Evolutionary conservation across 1,284 basidiomycete genomes (phyloP).

Genomic region (Uromyces viciae-fabae): DNA sequence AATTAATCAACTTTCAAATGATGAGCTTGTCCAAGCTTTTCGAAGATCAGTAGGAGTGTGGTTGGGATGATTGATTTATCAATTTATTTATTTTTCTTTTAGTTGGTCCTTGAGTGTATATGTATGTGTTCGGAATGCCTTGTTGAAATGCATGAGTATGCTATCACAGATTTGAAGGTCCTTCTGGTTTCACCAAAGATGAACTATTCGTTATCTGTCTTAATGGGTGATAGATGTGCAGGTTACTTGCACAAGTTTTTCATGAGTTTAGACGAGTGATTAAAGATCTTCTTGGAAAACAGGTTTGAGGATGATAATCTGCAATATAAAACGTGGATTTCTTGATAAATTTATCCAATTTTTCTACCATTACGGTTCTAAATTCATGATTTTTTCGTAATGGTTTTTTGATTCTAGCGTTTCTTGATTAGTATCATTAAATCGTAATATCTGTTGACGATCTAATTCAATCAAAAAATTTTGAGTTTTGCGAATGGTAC

Average conservation of each 20-base stretch:
- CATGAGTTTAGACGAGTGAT: not conserved
- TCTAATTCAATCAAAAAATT: constrained; percentile 8
- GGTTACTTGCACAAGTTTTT: not conserved
- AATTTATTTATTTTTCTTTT: not conserved
- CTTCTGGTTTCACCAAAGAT: not conserved
- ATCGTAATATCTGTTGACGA: not conserved
- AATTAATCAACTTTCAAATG: too few relatives aligned
- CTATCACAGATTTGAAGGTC: not conserved
- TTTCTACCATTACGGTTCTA: not conserved
- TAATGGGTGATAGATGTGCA: not conserved
- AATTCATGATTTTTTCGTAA: not conserved
- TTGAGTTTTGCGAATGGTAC: constrained; percentile 25
- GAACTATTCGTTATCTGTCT: not conserved
- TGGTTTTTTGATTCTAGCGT: not conserved
- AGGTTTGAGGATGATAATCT: not conserved
- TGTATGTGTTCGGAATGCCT: too few relatives aligned
- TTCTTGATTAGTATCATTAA: not conserved
- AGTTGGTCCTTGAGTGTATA: too few relatives aligned
- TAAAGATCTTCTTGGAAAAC: not conserved
- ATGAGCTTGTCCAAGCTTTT: too few relatives aligned
- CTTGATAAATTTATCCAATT: not conserved
- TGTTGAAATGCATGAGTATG: not conserved
- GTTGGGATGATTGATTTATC: too few relatives aligned
- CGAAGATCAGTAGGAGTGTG: too few relatives aligned
- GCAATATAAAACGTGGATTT: not conserved